phyloP scores from a whole-genome alignment of 2,329 filamentous ascomycete species.

The Cordyceps militaris region DNA sequence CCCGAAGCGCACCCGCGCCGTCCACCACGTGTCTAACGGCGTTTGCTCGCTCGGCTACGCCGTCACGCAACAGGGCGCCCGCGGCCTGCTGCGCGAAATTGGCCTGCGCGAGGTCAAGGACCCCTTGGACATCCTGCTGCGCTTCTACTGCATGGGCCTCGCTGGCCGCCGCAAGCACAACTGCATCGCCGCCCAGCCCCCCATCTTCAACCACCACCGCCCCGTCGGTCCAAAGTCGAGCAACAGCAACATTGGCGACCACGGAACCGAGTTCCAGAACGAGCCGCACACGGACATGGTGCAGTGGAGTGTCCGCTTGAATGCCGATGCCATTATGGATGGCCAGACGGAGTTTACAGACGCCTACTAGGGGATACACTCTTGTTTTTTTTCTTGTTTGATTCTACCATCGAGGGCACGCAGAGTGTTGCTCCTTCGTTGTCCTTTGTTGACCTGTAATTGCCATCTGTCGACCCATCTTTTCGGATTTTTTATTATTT shows the following conservation, averaged over 20 bases:
- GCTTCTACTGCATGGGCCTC: slow-evolving; percentile 36
- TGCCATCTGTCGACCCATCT: background rate
- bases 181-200: slow-evolving; percentile 34
- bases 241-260: slow-evolving; percentile 30
- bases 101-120: slow-evolving; percentile 32
- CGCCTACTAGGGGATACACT: background rate
- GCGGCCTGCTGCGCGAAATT: slow-evolving; percentile 29
- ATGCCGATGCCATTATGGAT: slow-evolving; percentile 11
- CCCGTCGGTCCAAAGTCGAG: slow-evolving; percentile 27
- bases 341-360: slow-evolving; percentile 9
- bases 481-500: background rate
- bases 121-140: slow-evolving; percentile 37
- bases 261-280: slow-evolving; percentile 24
- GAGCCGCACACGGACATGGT: slow-evolving; percentile 15
- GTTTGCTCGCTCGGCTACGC: slow-evolving; percentile 37
- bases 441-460: background rate
- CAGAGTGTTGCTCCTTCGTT: background rate
- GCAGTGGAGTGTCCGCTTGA: slow-evolving; percentile 9
- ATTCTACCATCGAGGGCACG: background rate
- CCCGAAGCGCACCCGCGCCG: slow-evolving; percentile 33
- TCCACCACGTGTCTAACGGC: slow-evolving; percentile 31
- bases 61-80: slow-evolving; percentile 34
- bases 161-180: slow-evolving; percentile 27
- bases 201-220: slow-evolving; percentile 39
- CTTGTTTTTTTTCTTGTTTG: background rate